Base-by-base conservation (phyloP, 2,329 filamentous ascomycete species). In the Diplodia scrobiculata region DNA sequence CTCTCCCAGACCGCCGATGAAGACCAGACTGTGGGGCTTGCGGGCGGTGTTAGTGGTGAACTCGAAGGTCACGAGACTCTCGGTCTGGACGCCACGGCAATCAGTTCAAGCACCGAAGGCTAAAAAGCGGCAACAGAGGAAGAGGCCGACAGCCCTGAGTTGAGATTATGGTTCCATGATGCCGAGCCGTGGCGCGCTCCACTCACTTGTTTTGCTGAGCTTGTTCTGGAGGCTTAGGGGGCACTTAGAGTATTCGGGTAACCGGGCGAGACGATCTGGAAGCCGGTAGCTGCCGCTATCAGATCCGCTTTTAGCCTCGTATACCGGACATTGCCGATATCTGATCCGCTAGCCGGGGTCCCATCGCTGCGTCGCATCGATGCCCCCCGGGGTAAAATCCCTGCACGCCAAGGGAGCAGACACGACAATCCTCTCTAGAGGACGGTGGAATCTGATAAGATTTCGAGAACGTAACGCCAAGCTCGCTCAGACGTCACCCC, bases 31-130 rank as follows among this genome's bases (percentile, higher is more conserved):
- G 62, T 73, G 67, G n/a, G 71, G 71, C 51, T 72, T 72, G 63
- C 68, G 71, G 34, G 67, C 53, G 29, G 66, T 67, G 51, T 64
- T 69, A 25, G 75, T 72, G 6, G 75, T 75, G 66, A 78, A 79
- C 67, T 80, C 78, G 67, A 79, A 80, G 70, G 71, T 70, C 14
- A 77, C 74, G 21, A 79, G 73, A 3, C 72, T 75, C 67, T 79
- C 78, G 17, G 77, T 78, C 77, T 79, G 38, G 5, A 14, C 4
- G 5, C 11, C 9, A 5, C 25, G 25, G 17, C 1, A n/a, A n/a
- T 69, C 76, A 74, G 67, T 75, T 53, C 13, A 25, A 3, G 1
- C 5, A 9, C 7, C 29, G 29, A 5, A 36, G 13, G 52, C n/a
- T 21, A 21, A 21, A 21, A 19, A 6, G 10, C 52, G 10, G 17